Conservation (phyloP, 2,329 filamentous ascomycete genomes). For the Xylaria multiplex region DNA sequence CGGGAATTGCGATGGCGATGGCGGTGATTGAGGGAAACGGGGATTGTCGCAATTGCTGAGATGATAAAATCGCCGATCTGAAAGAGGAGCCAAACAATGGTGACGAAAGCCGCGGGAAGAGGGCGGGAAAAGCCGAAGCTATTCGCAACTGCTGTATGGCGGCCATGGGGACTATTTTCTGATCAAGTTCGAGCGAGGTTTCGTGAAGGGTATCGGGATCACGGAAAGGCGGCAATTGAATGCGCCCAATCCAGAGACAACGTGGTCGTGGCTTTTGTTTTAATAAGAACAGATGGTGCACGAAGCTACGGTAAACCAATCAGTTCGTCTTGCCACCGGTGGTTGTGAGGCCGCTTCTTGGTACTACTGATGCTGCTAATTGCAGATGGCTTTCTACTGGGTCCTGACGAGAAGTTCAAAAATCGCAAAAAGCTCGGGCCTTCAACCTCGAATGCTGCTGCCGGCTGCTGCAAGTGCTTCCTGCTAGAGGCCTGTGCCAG, state of each 20-base stretch:
- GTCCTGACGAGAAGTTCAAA: slow-evolving; percentile 31
- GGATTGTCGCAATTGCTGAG: slow-evolving; percentile 51
- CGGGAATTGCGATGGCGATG: slow-evolving; percentile 67
- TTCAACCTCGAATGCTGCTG: not conserved
- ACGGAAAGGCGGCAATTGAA: slow-evolving; percentile 20
- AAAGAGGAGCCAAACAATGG: slow-evolving; percentile 54
- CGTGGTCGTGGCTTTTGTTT: not conserved
- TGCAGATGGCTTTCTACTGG: slow-evolving; percentile 4
- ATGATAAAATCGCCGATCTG: slow-evolving; percentile 57
- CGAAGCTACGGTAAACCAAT: not conserved
- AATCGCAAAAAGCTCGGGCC: slow-evolving; percentile 37
- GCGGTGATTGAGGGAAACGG: slow-evolving; percentile 61
- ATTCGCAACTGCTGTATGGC: slow-evolving; percentile 53
- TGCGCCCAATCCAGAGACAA: slow-evolving; percentile 17
- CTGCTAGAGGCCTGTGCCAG: slow-evolving; percentile 4
- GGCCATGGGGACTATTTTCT: slow-evolving; percentile 55
- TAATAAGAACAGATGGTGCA: not conserved
- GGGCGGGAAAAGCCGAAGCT: slow-evolving; percentile 55
- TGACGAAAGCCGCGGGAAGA: slow-evolving; percentile 66
- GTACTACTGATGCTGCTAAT: no score
- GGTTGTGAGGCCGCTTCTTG: slow-evolving; percentile 7
- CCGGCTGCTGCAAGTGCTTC: slow-evolving; percentile 16
- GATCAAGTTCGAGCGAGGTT: not conserved
- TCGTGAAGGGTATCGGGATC: slow-evolving; percentile 5
- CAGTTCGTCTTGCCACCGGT: slow-evolving; percentile 7